Evolutionary conservation across 805 yeast genomes (phyloP), one percentile per base, ranked within the genome.

Genomic region (Suhomyces tanzawaensis): DNA sequence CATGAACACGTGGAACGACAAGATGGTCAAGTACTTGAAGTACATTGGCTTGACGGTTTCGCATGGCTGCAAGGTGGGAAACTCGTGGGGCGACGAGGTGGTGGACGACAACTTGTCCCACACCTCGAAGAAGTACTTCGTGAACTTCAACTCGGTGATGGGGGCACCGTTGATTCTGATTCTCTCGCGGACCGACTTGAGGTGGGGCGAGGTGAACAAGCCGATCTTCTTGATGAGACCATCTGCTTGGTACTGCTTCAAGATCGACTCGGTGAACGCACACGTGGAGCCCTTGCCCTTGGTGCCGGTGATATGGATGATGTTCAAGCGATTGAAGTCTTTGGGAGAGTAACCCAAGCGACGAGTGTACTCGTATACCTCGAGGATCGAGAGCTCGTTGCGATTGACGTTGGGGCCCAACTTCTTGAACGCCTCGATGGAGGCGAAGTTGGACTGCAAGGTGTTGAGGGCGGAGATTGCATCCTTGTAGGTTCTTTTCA

Each of bases 211-310:
- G 1, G 98, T 90, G 57, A 86, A 93, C n/a, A 93, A 71, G 0
- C 99, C 99, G 36, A 90, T 75, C 58, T 86, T 87, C 14, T 62
- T 58, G 39, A 82, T 64, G 32, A 36, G 35, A 2, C 38, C 21
- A 7, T 44, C 39, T 24, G 49, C 51, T 3, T 38, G 18, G 52
- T 87, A 87, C 55, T 87, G 87, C 6, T 62, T 54, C 44, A 95
- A 61, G 27, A 95, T 87, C 2, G 93, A 79, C 52, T 86, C 85
- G 2, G 89, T 78, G 56, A 93, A 93, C 0, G 99, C 96, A 62
- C 97, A 91, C 0, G 98, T 91, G 0, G 97, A 89, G 1, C 99
- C 99, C 64, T 93, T 93, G 11, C 99, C 99, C 59, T 93, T 93
- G 1, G 99, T 93, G 15, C 99, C 99, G 0, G 99, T 90, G 25